Evolutionary conservation across 2,329 filamentous ascomycete species (phyloP).

Genomic region (Microsporum canis): DNA sequence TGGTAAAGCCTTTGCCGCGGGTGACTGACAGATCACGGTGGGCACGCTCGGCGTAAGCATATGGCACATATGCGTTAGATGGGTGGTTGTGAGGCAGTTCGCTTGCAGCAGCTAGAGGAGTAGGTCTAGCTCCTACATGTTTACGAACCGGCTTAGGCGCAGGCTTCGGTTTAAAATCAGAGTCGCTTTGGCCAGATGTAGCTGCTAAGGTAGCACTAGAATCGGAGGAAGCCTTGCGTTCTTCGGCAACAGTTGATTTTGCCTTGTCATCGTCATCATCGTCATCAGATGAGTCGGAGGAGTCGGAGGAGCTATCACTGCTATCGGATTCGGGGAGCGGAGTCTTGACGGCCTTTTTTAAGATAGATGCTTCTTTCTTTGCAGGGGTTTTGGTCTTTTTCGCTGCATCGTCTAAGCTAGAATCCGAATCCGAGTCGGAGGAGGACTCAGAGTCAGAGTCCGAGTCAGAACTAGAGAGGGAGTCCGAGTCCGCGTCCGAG

Average conservation of each 20-base stretch:
- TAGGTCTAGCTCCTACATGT: conserved; percentile 43
- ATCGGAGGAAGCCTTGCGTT: conserved; percentile 20
- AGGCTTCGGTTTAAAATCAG: conserved; percentile 17
- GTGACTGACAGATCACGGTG: conserved; percentile 82
- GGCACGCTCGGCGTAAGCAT: conserved; percentile 81
- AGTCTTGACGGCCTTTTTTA: conserved; percentile 28
- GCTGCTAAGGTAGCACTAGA: conserved; percentile 23
- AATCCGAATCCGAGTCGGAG: conserved; percentile 31
- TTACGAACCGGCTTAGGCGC: conserved; percentile 27
- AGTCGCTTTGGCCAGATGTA: conserved; percentile 16
- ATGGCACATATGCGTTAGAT: conserved; percentile 70
- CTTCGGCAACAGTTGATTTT: conserved; percentile 12
- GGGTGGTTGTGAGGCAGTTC: conserved; percentile 56
- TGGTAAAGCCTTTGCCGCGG: conserved; percentile 93
- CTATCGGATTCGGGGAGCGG: conserved; percentile 27
- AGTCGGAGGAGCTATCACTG: conserved; percentile 14
- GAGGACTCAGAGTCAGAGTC: conserved; percentile 10
- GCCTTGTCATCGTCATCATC: conserved; percentile 18
- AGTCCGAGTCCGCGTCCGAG: not conserved
- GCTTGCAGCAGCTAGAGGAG: conserved; percentile 69
- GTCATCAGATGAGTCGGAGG: conserved; percentile 13
- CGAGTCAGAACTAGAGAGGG: not conserved
- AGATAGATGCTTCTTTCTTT: conserved; percentile 18
- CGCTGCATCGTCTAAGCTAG: conserved; percentile 17
- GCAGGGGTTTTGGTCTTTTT: conserved; percentile 43